Base-by-base conservation (phyloP, 2,329 filamentous ascomycete genomes). In the Anthostomella pinea region DNA sequence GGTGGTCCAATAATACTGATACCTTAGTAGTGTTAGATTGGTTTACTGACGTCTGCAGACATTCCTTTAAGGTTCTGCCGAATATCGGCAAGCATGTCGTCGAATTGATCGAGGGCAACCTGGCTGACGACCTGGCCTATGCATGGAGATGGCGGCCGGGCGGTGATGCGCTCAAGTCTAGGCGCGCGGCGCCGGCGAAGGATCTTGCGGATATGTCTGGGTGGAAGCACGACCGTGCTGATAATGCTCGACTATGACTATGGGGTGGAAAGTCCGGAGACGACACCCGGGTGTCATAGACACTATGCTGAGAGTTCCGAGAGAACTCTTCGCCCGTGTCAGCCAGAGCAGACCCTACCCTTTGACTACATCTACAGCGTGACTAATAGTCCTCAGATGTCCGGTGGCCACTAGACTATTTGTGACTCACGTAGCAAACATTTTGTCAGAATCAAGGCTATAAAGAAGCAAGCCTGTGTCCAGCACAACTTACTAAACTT, bases 71-170 rank as follows among this genome's bases (percentile, higher is more conserved):
- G 38, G 54, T 70, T 1, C 43, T 71, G 10, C 67, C 68, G 2
- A 69, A 58, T 30, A 69, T 71, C 33, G 68, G 68, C 2, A 69
- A 65, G 35, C 66, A 70, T 38, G 62, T 71, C 3, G 67, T 71
- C 8, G 66, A 69, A 46, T 41, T 71, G 28, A 48, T 71, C 5
- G 67, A 70, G 41, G 63, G 58, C 2, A 56, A 47, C 4, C 46
- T 71, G 9, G 56, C 62, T 1, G 49, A 62, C 4, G 62, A 69
- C 13, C 43, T 70, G 27, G 50, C 60, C 5, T 43, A 64, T 28
- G 62, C 63, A 2, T 71, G 68, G 68, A 59, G 58, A 40, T 71
- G 68, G 68, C 57, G 68, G 9, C 66, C 65, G 2, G 67, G 66
- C 3, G 67, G 67, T 15, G 65, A 70, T 53, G 63, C 67, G 3